A percentile compares a stretch with the other conserved stretches of the same genome.
These are phyloP conservation scores for Hyaloscypha hepaticicola DNA, from an alignment of 495 filamentous ascomycete species.

Conservation along the genomic window DNA sequence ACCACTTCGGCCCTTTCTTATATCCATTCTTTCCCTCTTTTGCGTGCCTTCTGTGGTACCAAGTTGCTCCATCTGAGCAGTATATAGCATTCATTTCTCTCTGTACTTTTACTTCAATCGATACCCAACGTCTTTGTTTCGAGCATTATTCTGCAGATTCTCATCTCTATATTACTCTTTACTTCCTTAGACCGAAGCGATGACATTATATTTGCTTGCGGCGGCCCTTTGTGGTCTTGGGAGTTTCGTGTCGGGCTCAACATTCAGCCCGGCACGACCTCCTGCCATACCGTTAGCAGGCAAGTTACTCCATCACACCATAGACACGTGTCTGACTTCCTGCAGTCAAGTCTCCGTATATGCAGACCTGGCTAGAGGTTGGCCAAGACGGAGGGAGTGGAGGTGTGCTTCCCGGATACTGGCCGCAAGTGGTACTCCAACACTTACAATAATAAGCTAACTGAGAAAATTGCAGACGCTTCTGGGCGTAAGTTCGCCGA, in stretches of 20 bases:
- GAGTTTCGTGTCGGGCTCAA: constrained; percentile 27
- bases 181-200: not conserved
- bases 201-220: constrained; percentile 7
- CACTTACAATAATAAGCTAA: not conserved
- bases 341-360: constrained; percentile 73
- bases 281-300: constrained; percentile 71
- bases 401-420: constrained; percentile 67
- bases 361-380: constrained; percentile 76
- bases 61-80: not conserved
- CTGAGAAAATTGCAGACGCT: constrained; percentile 13
- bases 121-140: not conserved
- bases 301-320: not conserved
- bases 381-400: constrained; percentile 67
- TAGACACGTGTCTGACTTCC: not conserved
- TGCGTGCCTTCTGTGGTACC: not conserved
- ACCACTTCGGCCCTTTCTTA: not conserved
- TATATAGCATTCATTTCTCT: not conserved
- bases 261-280: constrained; percentile 52
- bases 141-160: not conserved
- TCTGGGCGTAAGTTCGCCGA: constrained; percentile 41
- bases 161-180: not conserved
- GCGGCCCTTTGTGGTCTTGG: not conserved
- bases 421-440: constrained; percentile 52
- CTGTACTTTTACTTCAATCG: not conserved
- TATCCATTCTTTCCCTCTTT: not conserved